phyloP scores from a whole-genome alignment of 148 eudicot species.

The Rhododendron ovatum region DNA sequence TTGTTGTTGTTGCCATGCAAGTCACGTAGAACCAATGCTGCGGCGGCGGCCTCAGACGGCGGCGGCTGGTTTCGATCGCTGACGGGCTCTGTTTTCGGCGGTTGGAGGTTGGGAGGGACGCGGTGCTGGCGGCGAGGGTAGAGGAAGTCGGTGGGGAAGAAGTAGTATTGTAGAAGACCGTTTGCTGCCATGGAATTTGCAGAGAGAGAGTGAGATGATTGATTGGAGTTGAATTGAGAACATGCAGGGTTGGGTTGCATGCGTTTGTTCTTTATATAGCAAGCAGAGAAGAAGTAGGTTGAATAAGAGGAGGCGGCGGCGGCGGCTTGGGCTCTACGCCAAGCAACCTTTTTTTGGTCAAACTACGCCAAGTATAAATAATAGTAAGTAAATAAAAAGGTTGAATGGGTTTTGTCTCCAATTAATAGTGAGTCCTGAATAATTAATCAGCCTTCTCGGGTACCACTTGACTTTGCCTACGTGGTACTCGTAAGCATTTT shows the following conservation, averaged over 20 bases:
- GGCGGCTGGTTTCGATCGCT: background rate
- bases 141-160: constrained; percentile 6
- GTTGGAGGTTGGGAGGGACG: background rate
- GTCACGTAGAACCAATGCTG: background rate
- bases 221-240: background rate
- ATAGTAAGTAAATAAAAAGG: background rate
- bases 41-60: background rate
- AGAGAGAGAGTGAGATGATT: background rate
- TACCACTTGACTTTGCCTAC: no score
- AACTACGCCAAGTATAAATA: no score
- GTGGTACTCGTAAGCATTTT: no score
- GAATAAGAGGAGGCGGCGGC: background rate
- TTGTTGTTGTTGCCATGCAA: background rate
- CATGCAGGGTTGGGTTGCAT: background rate
- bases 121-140: background rate
- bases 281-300: background rate
- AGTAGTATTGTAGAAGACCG: constrained; percentile 1
- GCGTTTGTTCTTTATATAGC: background rate
- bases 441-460: no score
- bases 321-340: background rate
- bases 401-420: no score
- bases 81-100: background rate
- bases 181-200: background rate
- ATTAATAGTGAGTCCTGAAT: no score
- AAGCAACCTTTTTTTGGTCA: background rate